Evolutionary conservation across 2,329 filamentous ascomycete genomes (phyloP).

Genomic region (Elsinoe perseae): DNA sequence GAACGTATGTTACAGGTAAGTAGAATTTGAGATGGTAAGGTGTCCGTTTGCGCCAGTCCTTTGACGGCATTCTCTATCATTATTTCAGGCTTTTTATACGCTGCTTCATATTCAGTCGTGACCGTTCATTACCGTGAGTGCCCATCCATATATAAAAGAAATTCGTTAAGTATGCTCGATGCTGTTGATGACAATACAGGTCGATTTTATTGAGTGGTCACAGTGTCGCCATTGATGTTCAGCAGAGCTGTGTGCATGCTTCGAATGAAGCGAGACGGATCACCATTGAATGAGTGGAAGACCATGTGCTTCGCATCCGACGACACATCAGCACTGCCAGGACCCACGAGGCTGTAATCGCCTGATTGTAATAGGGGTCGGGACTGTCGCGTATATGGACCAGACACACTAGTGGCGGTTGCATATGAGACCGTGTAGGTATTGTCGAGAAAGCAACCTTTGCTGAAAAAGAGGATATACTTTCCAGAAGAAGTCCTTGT

Average conservation of each 20-base stretch:
- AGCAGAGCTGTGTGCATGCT: constrained; percentile 18
- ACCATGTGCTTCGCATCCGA: constrained; percentile 27
- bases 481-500: constrained; percentile 22
- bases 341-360: constrained; percentile 24
- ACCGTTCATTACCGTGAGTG: not conserved
- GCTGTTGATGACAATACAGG: not conserved
- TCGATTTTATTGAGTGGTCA: not conserved
- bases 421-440: constrained; percentile 28
- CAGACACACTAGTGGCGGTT: constrained; percentile 21
- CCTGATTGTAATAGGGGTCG: constrained; percentile 24
- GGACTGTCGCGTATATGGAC: constrained; percentile 22
- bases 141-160: not conserved
- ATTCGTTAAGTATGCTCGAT: not conserved
- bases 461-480: constrained; percentile 27
- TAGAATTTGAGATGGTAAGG: not conserved
- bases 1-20: not conserved
- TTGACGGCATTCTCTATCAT: not conserved
- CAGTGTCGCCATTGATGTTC: constrained; percentile 6
- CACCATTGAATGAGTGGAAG: constrained; percentile 27
- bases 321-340: constrained; percentile 28
- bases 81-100: not conserved
- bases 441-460: constrained; percentile 22
- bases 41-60: not conserved
- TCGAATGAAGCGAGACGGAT: constrained; percentile 16
- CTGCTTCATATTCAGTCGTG: not conserved